phyloP scores from a whole-genome alignment of 129 eudicot genomes.

The Scalesia atractyloides region DNA sequence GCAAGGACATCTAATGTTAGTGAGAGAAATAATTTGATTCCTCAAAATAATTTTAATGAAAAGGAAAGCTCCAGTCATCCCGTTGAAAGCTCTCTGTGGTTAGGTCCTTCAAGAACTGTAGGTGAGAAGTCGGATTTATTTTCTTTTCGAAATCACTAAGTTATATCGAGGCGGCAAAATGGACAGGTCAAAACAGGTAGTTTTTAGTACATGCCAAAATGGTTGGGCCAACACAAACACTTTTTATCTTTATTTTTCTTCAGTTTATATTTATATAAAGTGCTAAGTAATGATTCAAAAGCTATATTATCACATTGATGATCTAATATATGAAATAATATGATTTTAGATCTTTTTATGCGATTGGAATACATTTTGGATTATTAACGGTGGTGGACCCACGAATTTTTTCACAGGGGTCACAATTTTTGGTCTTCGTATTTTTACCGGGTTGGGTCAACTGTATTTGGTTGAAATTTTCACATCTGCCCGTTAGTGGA shows the following conservation, averaged over 20 bases:
- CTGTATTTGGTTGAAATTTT: not conserved
- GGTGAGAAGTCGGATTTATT: constrained; percentile 48
- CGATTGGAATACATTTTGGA: not conserved
- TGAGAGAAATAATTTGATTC: constrained; percentile 38
- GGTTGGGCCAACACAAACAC: not conserved
- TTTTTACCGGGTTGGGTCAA: not conserved
- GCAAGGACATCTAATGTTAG: constrained; percentile 53
- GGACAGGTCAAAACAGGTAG: not conserved
- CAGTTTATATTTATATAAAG: not conserved
- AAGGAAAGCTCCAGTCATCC: constrained; percentile 53
- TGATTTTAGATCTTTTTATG: not conserved
- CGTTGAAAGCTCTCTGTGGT: constrained; percentile 56
- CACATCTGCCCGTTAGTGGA: not conserved
- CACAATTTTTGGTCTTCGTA: too few relatives aligned
- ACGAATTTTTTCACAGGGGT: too few relatives aligned
- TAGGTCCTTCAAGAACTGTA: constrained; percentile 82
- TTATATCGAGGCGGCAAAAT: not conserved
- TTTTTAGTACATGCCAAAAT: not conserved
- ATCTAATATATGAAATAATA: not conserved
- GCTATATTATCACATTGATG: not conserved
- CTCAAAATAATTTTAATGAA: constrained; percentile 44
- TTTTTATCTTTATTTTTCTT: not conserved
- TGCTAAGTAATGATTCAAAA: not conserved
- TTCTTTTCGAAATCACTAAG: not conserved
- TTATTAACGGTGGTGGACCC: too few relatives aligned